A percentile compares a stretch with the other conserved stretches of the same genome.
Conservation (phyloP, 2,329 filamentous ascomycete species). For the Penicillium sp. region DNA sequence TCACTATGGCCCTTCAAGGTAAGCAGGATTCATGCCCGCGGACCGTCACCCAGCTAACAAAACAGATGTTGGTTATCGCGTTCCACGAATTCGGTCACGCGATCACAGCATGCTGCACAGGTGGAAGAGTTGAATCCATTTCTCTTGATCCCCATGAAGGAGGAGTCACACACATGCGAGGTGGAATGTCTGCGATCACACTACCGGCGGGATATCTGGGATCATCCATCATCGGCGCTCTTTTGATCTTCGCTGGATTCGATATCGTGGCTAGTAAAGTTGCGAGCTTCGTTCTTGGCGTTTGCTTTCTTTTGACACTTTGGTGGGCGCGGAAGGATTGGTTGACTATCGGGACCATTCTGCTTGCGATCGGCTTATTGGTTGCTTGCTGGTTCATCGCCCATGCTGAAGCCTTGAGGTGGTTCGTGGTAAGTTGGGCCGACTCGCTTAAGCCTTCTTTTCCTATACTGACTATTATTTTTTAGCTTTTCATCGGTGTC, state of each 20-base stretch:
- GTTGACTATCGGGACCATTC: slow-evolving; percentile 71
- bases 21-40: slow-evolving; percentile 13
- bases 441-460: background rate
- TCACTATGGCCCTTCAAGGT: slow-evolving; percentile 81
- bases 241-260: slow-evolving; percentile 78
- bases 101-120: slow-evolving; percentile 69
- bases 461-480: slow-evolving; percentile 1
- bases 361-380: slow-evolving; percentile 69
- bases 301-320: slow-evolving; percentile 74
- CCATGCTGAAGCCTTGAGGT: slow-evolving; percentile 72
- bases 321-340: slow-evolving; percentile 82
- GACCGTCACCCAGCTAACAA: background rate
- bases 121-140: slow-evolving; percentile 72
- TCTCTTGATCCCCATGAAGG: slow-evolving; percentile 74
- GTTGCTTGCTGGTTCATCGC: slow-evolving; percentile 78
- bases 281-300: slow-evolving; percentile 71
- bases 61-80: slow-evolving; percentile 76
- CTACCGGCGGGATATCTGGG: slow-evolving; percentile 78
- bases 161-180: slow-evolving; percentile 75
- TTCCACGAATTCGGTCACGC: slow-evolving; percentile 81
- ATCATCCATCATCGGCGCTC: slow-evolving; percentile 72
- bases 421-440: slow-evolving; percentile 60
- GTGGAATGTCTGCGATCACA: slow-evolving; percentile 69
- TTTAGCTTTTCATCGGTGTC: slow-evolving; percentile 72
- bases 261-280: slow-evolving; percentile 79